Percentiles rank a stretch among this genome's conserved stretches.
phyloP scores from a whole-genome alignment of 192 early-diverging fungal species.

The Coemansia aciculifera region DNA sequence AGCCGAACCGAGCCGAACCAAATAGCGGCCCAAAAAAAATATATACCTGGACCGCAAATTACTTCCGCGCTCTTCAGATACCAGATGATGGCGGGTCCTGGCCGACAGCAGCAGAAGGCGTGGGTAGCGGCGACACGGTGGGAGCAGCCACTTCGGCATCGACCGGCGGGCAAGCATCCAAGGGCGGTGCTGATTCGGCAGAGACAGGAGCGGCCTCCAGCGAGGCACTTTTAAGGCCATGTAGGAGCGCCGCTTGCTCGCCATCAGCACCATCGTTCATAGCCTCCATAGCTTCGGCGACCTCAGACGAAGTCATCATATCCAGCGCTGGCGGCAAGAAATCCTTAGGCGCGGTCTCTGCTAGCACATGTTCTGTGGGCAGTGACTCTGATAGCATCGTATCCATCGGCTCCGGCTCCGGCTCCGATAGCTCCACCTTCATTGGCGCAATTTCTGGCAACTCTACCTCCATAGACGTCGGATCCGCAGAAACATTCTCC shows the following conservation, averaged over 20 bases:
- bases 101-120: background rate
- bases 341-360: background rate
- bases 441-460: background rate
- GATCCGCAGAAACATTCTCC: background rate
- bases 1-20: constrained; percentile 10
- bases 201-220: background rate
- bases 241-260: constrained; percentile 6
- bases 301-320: background rate
- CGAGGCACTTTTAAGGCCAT: constrained; percentile 8
- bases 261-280: background rate
- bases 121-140: background rate
- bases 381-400: background rate
- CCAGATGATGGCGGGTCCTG: background rate
- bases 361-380: background rate
- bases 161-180: background rate
- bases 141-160: background rate
- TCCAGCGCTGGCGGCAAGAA: background rate
- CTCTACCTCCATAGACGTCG: constrained; percentile 3
- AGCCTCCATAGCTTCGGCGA: background rate
- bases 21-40: constrained; percentile 1
- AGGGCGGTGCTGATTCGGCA: background rate
- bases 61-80: background rate
- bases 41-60: background rate
- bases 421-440: background rate
- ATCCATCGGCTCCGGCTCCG: background rate